A percentile compares a stretch with the other conserved stretches of the same genome.
Evolutionary conservation across 495 filamentous ascomycete species (phyloP).

Genomic region (Penicillium lagena): DNA sequence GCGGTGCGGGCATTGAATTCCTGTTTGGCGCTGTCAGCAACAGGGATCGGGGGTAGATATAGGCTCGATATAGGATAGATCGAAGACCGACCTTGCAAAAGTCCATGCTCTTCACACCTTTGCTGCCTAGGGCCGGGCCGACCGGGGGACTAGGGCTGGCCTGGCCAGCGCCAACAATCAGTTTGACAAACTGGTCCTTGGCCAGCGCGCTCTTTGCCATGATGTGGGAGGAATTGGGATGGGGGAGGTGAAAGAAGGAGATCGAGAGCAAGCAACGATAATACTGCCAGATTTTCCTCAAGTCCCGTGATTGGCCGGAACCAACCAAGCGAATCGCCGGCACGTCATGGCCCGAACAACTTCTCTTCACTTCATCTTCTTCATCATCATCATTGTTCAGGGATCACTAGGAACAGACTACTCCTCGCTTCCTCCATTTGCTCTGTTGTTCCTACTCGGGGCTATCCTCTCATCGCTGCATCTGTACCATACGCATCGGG

Average conservation of each 20-base stretch:
- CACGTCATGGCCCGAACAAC: not conserved
- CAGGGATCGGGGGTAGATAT: too few species aligned
- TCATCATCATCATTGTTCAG: not conserved
- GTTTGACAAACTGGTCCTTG: constrained; percentile 86
- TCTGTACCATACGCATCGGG: too few species aligned
- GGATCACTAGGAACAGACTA: not conserved
- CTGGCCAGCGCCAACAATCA: constrained; percentile 97
- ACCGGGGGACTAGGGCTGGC: constrained; percentile 95
- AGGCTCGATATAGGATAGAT: too few species aligned
- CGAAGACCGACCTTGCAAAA: constrained; percentile 81
- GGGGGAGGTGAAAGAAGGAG: not conserved
- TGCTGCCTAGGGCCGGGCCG: constrained; percentile 92
- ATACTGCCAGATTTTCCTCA: not conserved
- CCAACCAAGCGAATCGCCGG: not conserved
- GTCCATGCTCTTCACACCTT: constrained; percentile 99
- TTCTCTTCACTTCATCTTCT: not conserved
- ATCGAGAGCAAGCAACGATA: not conserved
- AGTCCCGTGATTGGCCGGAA: not conserved
- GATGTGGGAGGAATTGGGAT: constrained; percentile 14
- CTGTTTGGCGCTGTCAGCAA: constrained; percentile 37
- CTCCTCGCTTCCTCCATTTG: not conserved
- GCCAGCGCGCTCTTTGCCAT: constrained; percentile 75
- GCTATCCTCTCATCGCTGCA: too few species aligned
- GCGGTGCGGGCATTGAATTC: constrained; percentile 96
- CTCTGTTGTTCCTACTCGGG: too few species aligned